Evolutionary conservation across 2,329 filamentous ascomycete genomes (phyloP), one percentile per base, ranked within the genome.

Genomic region (Fusarium denticulatum): DNA sequence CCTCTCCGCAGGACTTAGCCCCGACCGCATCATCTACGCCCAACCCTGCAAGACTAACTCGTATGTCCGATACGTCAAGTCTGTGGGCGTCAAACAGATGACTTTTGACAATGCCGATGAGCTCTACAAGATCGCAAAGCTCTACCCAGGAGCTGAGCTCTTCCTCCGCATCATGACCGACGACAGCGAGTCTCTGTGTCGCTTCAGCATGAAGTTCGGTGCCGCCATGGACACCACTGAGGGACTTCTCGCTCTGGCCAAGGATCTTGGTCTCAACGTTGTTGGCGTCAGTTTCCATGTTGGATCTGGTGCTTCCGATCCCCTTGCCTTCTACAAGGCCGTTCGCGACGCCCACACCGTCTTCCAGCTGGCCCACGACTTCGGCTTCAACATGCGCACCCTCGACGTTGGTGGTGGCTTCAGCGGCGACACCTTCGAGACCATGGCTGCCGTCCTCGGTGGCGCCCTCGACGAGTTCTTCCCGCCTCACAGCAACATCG

Each of bases 21-120:
- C 96, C 18, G 90, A 91, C 75, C 95, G 96, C 82, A 97, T 99
- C 87, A 98, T 99, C 85, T 99, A 98, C 81, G 96, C 96, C 56
- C 96, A 99, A 86, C 96, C 96, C 63, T 98, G 96, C 93, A 99
- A 99, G 91, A 99, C 96, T 79, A 97, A 96, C 86, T 98, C 96
- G 53, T 98, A 98, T 83, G 89, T 99, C 72, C 94, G 95, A 80
- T 97, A 95, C 80, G 96, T 97, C 74, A 91, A 93, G 80, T 89
- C 91, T 81, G 88, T 92, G 76, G 93, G 93, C 76, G 96, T 99
- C 81, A 96, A 93, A 86, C 94, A 97, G 88, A 98, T 99, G 96
- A 99, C 96, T 6, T 98, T 99, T 81, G 96, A 99, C 89, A 99
- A 99, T 79, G 91, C 93, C 81, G 96, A 99, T 82, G 96, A 99